Base-by-base conservation (phyloP, 768 basidiomycete genomes). In the Collybiopsis luxurians region DNA sequence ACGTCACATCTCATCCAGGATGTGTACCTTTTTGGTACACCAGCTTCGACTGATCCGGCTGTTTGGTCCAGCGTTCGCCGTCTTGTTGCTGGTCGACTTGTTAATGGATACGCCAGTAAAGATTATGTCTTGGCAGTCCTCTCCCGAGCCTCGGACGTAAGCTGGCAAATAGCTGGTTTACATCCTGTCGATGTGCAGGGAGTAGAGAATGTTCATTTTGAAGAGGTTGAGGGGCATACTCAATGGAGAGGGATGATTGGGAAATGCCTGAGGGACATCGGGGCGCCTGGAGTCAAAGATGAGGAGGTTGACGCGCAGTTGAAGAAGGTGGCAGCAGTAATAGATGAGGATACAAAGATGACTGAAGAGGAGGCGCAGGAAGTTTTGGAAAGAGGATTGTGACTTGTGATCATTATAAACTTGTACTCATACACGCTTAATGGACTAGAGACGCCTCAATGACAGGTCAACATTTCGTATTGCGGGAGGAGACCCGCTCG, bases 61-160 rank as follows among this genome's bases (percentile, higher is more conserved):
- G 60, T 69, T 12, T 85, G 83, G 83, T 57, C 76, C 1, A 68
- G 74, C 27, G 71, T 79, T 19, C 73, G 83, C 2, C 70, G 81
- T 5, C 67, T 84, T 40, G 80, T 78, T 11, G 67, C 76, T 5
- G 82, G 83, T 13, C 69, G 83, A 36, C 63, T 84, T 7, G 79
- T 84, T 23, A 84, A 85, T 62, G 81, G 79, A 3, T 83, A 81
- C 64, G 73, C 77, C 17, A 66, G 61, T 55, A 66, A 78, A 31
- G 83, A 84, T 62, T 84, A 82, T 64, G 74, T 84, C 24, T 71
- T 85, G 47, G 81, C 78, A 12, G 73, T 83, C 23, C 70, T 84
- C 13, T 78, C 75, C 17, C 74, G 82, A 40, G 70, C 73, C 26
- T 76, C 80, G 2, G 71, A 73, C 57, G 71, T 70, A 30, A 76